Conservation (phyloP, 208 protist genomes). For the Zelonia costaricensis region DNA sequence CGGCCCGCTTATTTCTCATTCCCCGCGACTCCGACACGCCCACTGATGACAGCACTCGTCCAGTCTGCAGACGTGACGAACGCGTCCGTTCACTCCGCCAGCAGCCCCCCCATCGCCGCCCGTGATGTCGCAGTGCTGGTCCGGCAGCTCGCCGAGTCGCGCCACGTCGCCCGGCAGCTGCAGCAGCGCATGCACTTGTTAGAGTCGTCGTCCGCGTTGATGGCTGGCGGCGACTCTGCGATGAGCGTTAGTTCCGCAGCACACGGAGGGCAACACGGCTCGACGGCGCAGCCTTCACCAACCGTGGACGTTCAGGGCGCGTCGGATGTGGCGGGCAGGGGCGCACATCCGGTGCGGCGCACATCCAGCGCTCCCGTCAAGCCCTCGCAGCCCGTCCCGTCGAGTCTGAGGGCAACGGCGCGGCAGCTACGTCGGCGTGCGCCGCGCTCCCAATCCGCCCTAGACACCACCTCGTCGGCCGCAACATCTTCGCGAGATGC, state of each 20-base stretch:
- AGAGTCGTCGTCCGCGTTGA: slow-evolving; percentile 6
- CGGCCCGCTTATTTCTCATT: too few species aligned
- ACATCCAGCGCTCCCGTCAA: too few species aligned
- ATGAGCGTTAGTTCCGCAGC: background rate
- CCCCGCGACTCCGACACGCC: background rate
- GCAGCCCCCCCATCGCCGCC: slow-evolving; percentile 25
- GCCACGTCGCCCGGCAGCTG: slow-evolving; percentile 42
- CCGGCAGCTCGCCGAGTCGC: slow-evolving; percentile 67
- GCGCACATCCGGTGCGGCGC: too few species aligned
- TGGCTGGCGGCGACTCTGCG: background rate
- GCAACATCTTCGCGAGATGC: background rate
- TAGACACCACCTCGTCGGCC: background rate
- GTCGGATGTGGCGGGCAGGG: background rate
- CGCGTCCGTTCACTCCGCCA: slow-evolving; percentile 1
- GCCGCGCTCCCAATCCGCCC: background rate
- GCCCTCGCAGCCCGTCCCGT: too few species aligned
- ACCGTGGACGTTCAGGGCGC: too few species aligned
- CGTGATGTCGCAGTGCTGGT: slow-evolving; percentile 68
- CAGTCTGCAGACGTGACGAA: background rate
- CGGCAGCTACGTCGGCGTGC: background rate
- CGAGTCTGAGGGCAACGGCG: too few species aligned
- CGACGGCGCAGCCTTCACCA: too few species aligned
- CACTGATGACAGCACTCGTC: too few species aligned
- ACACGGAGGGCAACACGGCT: too few species aligned
- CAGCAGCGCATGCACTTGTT: slow-evolving; percentile 29